Percentiles rank a stretch among this genome's conserved stretches.
phyloP scores from a whole-genome alignment of 1,139 yeast genomes.

The Debaryomycetaceae sp. region DNA sequence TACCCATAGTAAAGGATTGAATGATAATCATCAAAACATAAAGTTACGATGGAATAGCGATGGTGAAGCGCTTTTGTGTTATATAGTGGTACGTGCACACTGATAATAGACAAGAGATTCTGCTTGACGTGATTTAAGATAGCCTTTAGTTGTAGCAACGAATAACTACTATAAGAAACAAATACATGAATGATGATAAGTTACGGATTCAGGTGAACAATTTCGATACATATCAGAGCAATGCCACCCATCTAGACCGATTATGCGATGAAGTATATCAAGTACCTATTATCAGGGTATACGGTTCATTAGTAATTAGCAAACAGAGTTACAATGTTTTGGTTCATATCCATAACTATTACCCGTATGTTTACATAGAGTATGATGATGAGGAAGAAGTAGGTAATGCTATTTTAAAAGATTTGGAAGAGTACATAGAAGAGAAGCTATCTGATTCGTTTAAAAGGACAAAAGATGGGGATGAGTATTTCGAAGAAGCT shows the following conservation, averaged over 20 bases:
- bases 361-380: slow-evolving; percentile 74
- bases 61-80: too few relatives aligned
- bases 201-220: slow-evolving; percentile 48
- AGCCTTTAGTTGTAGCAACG: too few relatives aligned
- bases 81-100: too few relatives aligned
- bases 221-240: slow-evolving; percentile 61
- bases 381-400: slow-evolving; percentile 21
- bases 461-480: slow-evolving; percentile 7
- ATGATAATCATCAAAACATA: too few relatives aligned
- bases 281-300: slow-evolving; percentile 76
- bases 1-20: too few relatives aligned
- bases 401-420: slow-evolving; percentile 8
- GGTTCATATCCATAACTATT: slow-evolving; percentile 79
- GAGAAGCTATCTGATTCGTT: slow-evolving; percentile 15
- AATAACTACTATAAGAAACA: too few relatives aligned
- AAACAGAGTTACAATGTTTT: slow-evolving; percentile 22
- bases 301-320: slow-evolving; percentile 49
- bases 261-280: slow-evolving; percentile 32
- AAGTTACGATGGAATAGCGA: too few relatives aligned
- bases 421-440: slow-evolving; percentile 19
- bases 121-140: too few relatives aligned
- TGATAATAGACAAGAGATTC: too few relatives aligned
- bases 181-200: slow-evolving; percentile 7
- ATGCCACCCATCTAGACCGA: slow-evolving; percentile 33
- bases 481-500: slow-evolving; percentile 10